Conservation (phyloP, 495 filamentous ascomycete species). For the Xanthoparmelia taractica region DNA sequence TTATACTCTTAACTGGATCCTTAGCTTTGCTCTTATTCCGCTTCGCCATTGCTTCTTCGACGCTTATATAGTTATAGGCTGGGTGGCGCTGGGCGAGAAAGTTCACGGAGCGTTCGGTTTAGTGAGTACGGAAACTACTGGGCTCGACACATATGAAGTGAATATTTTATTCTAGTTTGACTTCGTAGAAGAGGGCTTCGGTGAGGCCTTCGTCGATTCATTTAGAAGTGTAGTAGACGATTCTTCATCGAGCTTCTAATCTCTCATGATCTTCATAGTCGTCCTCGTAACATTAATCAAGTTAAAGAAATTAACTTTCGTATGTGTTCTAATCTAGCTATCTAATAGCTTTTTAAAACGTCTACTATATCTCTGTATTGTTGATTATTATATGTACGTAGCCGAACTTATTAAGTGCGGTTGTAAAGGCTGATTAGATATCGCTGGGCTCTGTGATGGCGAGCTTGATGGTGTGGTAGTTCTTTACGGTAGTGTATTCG, state of each 20-base stretch:
- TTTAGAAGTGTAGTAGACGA: too few species aligned
- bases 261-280: conserved; percentile 38
- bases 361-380: conserved; percentile 33
- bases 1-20: conserved; percentile 39
- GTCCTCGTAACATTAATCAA: conserved; percentile 33
- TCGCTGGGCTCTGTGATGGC: conserved; percentile 29
- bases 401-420: conserved; percentile 28
- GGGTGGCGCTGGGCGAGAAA: conserved; percentile 34
- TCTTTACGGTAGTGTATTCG: too few species aligned
- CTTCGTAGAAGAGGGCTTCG: conserved; percentile 40
- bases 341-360: conserved; percentile 23
- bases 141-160: too few species aligned
- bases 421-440: conserved; percentile 27
- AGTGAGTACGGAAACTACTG: too few species aligned
- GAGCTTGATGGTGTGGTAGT: conserved; percentile 25
- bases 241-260: conserved; percentile 34
- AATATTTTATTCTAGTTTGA: too few species aligned
- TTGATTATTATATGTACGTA: conserved; percentile 36
- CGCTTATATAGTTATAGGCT: conserved; percentile 40
- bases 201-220: too few species aligned
- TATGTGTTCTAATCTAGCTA: conserved; percentile 21
- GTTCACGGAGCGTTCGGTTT: conserved; percentile 36
- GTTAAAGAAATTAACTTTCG: conserved; percentile 27
- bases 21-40: conserved; percentile 38
- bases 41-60: conserved; percentile 30